These are phyloP conservation scores for Kwoniella bestiolae DNA, from an alignment of 768 basidiomycete species.

Conservation along the genomic window DNA sequence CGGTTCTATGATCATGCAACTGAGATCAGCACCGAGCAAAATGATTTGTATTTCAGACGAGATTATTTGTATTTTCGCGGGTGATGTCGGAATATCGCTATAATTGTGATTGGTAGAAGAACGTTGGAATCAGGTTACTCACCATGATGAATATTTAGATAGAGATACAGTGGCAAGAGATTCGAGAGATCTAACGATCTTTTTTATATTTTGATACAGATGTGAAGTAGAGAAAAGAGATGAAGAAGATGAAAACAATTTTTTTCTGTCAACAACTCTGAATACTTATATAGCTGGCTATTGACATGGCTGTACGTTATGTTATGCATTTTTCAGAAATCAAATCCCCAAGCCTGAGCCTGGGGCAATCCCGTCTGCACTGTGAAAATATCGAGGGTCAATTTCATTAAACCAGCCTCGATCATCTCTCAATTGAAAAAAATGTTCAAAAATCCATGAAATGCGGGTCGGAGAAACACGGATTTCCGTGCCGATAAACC, in stretches of 20 bases:
- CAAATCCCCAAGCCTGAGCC: background rate
- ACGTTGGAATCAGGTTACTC: constrained; percentile 6
- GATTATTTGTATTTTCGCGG: constrained; percentile 14
- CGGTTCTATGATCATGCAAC: constrained; percentile 3
- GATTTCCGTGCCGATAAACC: constrained; percentile 10
- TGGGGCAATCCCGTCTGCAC: background rate
- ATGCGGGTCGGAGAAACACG: constrained; percentile 14
- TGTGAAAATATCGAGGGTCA: background rate
- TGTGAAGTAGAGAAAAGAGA: constrained; percentile 7
- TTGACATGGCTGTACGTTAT: constrained; percentile 1
- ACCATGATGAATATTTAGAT: constrained; percentile 14
- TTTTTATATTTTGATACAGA: constrained; percentile 10
- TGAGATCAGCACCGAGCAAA: background rate
- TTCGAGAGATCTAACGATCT: background rate
- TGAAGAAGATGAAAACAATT: constrained; percentile 1
- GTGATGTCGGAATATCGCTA: constrained; percentile 14
- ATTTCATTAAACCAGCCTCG: constrained; percentile 16
- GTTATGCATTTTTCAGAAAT: background rate
- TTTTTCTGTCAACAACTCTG: background rate
- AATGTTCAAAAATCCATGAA: background rate
- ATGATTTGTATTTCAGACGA: constrained; percentile 5
- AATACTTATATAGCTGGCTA: constrained; percentile 6
- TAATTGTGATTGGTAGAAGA: background rate
- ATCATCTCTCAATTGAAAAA: constrained; percentile 3
- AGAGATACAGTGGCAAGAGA: constrained; percentile 3